Conservation (phyloP, 345 rosid genomes). For the Gossypium longicalyx region DNA sequence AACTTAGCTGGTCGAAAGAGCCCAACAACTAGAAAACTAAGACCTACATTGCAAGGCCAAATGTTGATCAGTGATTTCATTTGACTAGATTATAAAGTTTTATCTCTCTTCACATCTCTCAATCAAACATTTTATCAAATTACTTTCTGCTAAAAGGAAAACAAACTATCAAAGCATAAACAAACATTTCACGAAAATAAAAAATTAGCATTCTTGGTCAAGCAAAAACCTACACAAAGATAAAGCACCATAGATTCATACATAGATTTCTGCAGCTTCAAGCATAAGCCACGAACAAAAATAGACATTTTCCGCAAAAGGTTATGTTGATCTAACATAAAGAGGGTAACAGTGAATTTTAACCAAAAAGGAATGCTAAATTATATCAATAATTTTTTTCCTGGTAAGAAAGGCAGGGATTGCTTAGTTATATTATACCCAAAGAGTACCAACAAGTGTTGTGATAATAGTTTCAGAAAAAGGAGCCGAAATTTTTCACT, state of each 20-base stretch:
- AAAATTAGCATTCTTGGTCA: not conserved
- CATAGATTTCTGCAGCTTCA: not conserved
- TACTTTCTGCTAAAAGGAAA: not conserved
- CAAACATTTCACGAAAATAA: not conserved
- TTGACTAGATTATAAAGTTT: not conserved
- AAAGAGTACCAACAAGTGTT: not conserved
- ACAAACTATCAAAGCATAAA: not conserved
- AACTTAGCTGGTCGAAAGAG: constrained; percentile 7
- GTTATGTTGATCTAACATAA: not conserved
- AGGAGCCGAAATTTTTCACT: not conserved
- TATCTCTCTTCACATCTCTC: not conserved
- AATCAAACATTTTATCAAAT: not conserved
- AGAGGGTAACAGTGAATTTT: not conserved
- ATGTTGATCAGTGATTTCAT: not conserved
- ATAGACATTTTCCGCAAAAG: not conserved
- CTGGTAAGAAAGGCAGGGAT: no score
- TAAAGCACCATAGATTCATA: not conserved
- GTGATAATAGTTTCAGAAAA: not conserved
- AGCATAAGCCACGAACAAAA: not conserved
- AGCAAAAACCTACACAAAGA: not conserved
- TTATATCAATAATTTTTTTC: not conserved
- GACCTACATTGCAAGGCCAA: constrained; percentile 6
- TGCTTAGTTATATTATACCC: not conserved
- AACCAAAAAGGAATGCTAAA: not conserved
- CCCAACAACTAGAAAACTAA: not conserved